Evolutionary conservation across 1,139 yeast genomes (phyloP).

Genomic region (Debaryomyces fabryi): DNA sequence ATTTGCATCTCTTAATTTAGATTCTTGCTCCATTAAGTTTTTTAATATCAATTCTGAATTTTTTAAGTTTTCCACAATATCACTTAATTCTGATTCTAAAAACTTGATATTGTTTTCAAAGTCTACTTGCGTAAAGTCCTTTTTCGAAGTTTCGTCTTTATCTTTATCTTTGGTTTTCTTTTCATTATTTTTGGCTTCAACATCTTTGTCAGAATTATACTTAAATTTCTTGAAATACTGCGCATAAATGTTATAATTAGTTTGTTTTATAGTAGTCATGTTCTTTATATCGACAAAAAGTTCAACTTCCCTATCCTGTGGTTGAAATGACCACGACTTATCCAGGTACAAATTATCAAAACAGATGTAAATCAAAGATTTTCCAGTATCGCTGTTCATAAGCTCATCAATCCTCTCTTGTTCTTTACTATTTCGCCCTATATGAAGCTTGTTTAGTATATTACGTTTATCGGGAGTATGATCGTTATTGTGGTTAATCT

Average conservation of each 20-base stretch:
- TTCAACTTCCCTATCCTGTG: slow-evolving; percentile 35
- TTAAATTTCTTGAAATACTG: slow-evolving; percentile 34
- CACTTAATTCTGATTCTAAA: slow-evolving; percentile 35
- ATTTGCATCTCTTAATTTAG: slow-evolving; percentile 40
- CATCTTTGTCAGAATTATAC: slow-evolving; percentile 3
- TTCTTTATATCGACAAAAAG: slow-evolving; percentile 40
- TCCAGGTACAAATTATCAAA: slow-evolving; percentile 48
- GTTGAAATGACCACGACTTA: slow-evolving; percentile 47
- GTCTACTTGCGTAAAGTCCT: slow-evolving; percentile 32
- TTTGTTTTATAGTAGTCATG: slow-evolving; percentile 32
- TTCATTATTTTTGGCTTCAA: slow-evolving; percentile 8
- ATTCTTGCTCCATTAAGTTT: slow-evolving; percentile 38
- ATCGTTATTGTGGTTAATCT: slow-evolving; percentile 14
- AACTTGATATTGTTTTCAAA: slow-evolving; percentile 35
- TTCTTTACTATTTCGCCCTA: slow-evolving; percentile 9
- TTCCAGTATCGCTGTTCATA: slow-evolving; percentile 27
- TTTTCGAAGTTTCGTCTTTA: not conserved
- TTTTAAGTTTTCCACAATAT: slow-evolving; percentile 32
- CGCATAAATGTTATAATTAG: slow-evolving; percentile 41
- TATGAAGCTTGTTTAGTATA: slow-evolving; percentile 13
- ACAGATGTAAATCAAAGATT: slow-evolving; percentile 40
- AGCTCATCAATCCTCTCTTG: slow-evolving; percentile 18
- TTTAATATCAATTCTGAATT: slow-evolving; percentile 30
- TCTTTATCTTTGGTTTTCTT: not conserved
- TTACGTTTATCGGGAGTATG: slow-evolving; percentile 13